These are phyloP conservation scores for Phytophthora vignae DNA, from an alignment of 352 stramenopile species.

Conservation along the genomic window DNA sequence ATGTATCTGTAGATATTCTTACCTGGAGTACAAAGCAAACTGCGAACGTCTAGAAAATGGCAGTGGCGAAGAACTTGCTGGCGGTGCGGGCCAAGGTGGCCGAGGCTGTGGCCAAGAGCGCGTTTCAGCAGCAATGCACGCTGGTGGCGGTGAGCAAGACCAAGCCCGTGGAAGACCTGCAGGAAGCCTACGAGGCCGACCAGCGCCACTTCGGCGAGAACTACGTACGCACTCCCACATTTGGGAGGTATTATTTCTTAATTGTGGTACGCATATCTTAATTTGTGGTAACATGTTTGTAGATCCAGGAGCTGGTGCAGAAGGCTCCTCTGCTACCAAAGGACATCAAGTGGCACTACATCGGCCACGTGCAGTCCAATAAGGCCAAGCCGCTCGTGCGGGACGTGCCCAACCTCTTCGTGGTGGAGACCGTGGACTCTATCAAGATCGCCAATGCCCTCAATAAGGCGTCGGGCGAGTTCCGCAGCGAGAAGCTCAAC, in stretches of 20 bases:
- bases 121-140: conserved; percentile 71
- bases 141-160: conserved; percentile 96
- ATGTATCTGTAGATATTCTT: background rate
- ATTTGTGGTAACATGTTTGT: conserved; percentile 24
- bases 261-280: conserved; percentile 18
- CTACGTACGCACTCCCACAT: conserved; percentile 81
- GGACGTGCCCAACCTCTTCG: conserved; percentile 93
- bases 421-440: conserved; percentile 97
- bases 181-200: conserved; percentile 90
- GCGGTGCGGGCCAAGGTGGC: conserved; percentile 66
- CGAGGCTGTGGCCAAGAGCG: conserved; percentile 61
- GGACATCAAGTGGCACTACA: conserved; percentile 98
- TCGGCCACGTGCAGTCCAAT: conserved; percentile 98
- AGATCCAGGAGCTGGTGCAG: conserved; percentile 96
- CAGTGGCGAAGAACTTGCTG: conserved; percentile 67
- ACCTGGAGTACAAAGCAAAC: background rate
- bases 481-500: conserved; percentile 79
- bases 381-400: conserved; percentile 95
- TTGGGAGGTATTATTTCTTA: conserved; percentile 5
- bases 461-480: conserved; percentile 86
- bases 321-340: conserved; percentile 91
- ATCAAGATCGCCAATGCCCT: conserved; percentile 97
- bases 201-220: conserved; percentile 98
- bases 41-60: conserved; percentile 28
- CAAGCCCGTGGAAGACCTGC: conserved; percentile 91